phyloP scores from a whole-genome alignment of 768 basidiomycete species.

The Suillus weaverae region DNA sequence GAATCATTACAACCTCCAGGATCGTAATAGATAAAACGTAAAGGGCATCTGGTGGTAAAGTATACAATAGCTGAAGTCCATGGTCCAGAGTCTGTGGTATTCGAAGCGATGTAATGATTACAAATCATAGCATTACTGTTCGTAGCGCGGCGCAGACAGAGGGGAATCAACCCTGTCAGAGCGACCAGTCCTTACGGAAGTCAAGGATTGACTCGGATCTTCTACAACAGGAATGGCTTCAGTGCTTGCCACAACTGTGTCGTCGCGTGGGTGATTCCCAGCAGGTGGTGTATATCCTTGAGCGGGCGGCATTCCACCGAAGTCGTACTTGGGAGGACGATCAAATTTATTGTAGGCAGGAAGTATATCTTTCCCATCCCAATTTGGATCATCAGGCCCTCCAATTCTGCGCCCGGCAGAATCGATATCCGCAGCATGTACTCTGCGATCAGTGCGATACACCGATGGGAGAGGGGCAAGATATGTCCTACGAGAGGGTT shows the following conservation, averaged over 20 bases:
- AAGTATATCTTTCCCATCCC: slow-evolving; percentile 45
- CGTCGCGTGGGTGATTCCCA: background rate
- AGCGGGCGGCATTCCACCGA: slow-evolving; percentile 10
- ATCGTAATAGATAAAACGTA: background rate
- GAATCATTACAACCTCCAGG: background rate
- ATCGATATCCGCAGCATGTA: slow-evolving; percentile 40
- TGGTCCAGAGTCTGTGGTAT: background rate
- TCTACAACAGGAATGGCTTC: background rate
- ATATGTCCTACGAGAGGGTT: slow-evolving; percentile 13
- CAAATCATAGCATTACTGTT: background rate
- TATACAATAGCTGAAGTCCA: background rate
- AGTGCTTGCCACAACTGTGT: background rate
- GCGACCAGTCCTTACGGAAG: background rate
- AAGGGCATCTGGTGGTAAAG: background rate
- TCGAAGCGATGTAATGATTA: background rate
- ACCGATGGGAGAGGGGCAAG: slow-evolving; percentile 23
- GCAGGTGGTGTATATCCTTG: no score
- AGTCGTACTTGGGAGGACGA: slow-evolving; percentile 48
- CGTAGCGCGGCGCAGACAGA: background rate
- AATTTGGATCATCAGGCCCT: slow-evolving; percentile 29
- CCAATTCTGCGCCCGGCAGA: slow-evolving; percentile 39
- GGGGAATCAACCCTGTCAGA: background rate
- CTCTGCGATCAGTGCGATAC: slow-evolving; percentile 22
- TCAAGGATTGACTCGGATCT: background rate
- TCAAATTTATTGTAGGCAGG: slow-evolving; percentile 48